Conservation (phyloP, 2,329 filamentous ascomycete species). For the Ceratocystis variospora region DNA sequence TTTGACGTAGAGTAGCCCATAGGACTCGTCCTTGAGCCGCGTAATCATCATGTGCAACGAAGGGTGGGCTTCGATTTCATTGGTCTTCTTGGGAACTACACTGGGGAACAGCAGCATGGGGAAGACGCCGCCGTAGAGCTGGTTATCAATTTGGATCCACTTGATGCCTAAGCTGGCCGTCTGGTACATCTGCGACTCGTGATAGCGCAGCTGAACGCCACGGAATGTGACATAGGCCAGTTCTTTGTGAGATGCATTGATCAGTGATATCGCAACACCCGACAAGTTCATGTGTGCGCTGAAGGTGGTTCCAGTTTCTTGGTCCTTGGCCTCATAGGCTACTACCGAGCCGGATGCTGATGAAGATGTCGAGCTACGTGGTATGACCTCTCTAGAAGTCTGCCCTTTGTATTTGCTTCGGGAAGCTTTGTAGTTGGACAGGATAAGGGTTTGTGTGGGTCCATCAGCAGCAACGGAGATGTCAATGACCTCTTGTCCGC, state of each 20-base stretch:
- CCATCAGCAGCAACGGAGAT: constrained; percentile 93
- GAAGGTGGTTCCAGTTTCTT: constrained; percentile 79
- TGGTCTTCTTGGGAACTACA: constrained; percentile 91
- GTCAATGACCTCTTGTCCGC: constrained; percentile 78
- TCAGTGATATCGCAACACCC: constrained; percentile 80
- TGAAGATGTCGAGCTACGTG: constrained; percentile 5
- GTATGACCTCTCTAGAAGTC: constrained; percentile 1
- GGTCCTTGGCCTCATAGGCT: constrained; percentile 71
- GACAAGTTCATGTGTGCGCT: constrained; percentile 76
- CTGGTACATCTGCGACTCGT: constrained; percentile 86
- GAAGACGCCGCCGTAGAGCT: constrained; percentile 95
- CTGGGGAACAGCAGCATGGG: constrained; percentile 94
- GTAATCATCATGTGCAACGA: constrained; percentile 87
- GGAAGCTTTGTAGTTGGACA: constrained; percentile 86
- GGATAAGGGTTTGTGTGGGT: constrained; percentile 82
- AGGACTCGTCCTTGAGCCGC: constrained; percentile 93
- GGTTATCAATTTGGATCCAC: constrained; percentile 98
- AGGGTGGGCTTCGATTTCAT: constrained; percentile 90
- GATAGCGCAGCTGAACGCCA: constrained; percentile 81
- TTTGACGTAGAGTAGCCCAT: constrained; percentile 95
- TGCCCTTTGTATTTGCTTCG: constrained; percentile 65
- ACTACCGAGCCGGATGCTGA: constrained; percentile 35
- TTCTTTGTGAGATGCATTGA: constrained; percentile 85
- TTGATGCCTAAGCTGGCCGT: constrained; percentile 83
- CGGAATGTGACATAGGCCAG: constrained; percentile 86